A percentile compares a stretch with the other conserved stretches of the same genome.
Evolutionary conservation across 2,329 filamentous ascomycete genomes (phyloP).

Genomic region (Moelleriella libera): DNA sequence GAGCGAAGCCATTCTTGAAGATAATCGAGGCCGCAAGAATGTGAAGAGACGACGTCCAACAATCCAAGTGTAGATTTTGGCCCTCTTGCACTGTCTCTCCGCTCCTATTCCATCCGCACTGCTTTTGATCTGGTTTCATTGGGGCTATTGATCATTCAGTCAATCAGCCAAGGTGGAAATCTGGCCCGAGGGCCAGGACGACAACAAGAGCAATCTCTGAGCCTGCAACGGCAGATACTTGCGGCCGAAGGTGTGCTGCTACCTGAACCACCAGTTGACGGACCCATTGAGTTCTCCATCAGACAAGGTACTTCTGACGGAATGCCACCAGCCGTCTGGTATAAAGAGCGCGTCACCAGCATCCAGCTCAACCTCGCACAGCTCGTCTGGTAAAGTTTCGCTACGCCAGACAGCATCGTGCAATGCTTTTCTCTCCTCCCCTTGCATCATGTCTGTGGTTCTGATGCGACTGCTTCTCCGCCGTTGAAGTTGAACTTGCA

Average conservation of each 20-base stretch:
- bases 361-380: conserved; percentile 40
- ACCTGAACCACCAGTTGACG: conserved; percentile 32
- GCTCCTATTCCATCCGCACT: no score
- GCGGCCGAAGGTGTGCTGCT: conserved; percentile 9
- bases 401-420: conserved; percentile 57
- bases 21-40: no score
- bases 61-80: no score
- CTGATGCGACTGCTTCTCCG: conserved; percentile 40
- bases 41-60: no score
- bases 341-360: conserved; percentile 32
- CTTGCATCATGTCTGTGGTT: conserved; percentile 84
- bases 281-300: conserved; percentile 25
- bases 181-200: no score
- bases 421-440: conserved; percentile 51
- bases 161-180: no score
- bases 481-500: conserved; percentile 26
- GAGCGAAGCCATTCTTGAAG: no score
- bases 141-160: no score
- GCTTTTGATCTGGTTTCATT: no score
- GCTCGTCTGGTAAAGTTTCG: conserved; percentile 13
- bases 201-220: neutral
- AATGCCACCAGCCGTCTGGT: conserved; percentile 31
- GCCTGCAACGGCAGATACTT: neutral
- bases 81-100: no score
- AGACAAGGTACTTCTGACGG: conserved; percentile 22